Evolutionary conservation across 179 eudicot genomes (phyloP), one percentile per base, ranked within the genome.

Genomic region (Heliamphora pulchella): DNA sequence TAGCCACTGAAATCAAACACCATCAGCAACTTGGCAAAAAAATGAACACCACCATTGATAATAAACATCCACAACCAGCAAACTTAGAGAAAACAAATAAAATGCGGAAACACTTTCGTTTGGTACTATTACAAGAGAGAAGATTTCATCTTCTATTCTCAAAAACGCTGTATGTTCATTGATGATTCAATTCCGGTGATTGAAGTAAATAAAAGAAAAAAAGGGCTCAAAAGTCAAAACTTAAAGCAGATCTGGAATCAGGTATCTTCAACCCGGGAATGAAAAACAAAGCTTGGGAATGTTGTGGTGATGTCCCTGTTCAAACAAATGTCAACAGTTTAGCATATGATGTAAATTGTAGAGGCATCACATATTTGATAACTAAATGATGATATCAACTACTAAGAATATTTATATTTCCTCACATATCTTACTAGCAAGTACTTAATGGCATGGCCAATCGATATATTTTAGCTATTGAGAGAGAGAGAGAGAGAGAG

Each of bases 281-380:
- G 90, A 82, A 92, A 92, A 44, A 92, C 94, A 85, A 92, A 92
- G 92, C 94, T 91, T 3, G 97, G 97, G 80, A 92, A 92, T 43
- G 95, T 91, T 31, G 93, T 91, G 5, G 97, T 93, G 68, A 93
- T 93, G 83, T 93, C 97, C 92, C 97, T 93, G 92, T 78, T 70
- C 48, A 61, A 62, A 70, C 8, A 50, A 46, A 20, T 5, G 20
- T 78, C 53, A 66, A 63, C 61, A 65, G 54, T 15, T 51, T 4
- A 67, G 64, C 51, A 53, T 31, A 51, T 39, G 1, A 7, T 3
- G 48, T 74, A 59, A 14, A 31, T 55, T 5, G 43, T 67, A 67
- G 20, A 9, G 75, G 43, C n/a, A 20, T 71, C 9, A 4, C 4
- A 15, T 17, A 14, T 66, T 66, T 66, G 13, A 66, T 31, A 66